These are phyloP conservation scores for Gastrolobium bilobum DNA, from an alignment of 306 rosid species.

Conservation along the genomic window DNA sequence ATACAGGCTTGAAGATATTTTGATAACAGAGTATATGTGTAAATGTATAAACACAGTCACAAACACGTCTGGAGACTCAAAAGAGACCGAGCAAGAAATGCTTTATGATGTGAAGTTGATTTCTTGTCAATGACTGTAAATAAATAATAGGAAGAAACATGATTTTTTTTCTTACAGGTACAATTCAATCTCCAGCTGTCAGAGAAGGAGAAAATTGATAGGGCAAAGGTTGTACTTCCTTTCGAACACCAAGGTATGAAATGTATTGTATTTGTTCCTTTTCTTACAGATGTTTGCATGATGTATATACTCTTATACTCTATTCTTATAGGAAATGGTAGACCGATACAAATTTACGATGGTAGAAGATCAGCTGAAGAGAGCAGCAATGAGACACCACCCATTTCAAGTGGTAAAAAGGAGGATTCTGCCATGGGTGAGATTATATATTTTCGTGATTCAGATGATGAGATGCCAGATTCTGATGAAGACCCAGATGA, in stretches of 20 bases:
- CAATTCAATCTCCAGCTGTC: slow-evolving; percentile 90
- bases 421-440: slow-evolving; percentile 78
- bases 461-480: slow-evolving; percentile 98
- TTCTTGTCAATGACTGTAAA: slow-evolving; percentile 15
- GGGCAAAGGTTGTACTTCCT: slow-evolving; percentile 93
- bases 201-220: slow-evolving; percentile 88
- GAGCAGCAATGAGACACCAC: slow-evolving; percentile 48
- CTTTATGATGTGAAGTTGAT: slow-evolving; percentile 30
- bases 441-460: slow-evolving; percentile 89
- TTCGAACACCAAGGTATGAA: slow-evolving; percentile 93
- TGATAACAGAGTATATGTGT: slow-evolving; percentile 8
- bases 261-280: slow-evolving; percentile 28
- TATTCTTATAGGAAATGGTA: slow-evolving; percentile 75
- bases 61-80: neutral
- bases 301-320: slow-evolving; percentile 15
- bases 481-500: slow-evolving; percentile 99
- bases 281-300: neutral
- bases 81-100: slow-evolving; percentile 36
- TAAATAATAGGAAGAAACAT: slow-evolving; percentile 5
- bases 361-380: slow-evolving; percentile 79
- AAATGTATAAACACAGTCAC: neutral
- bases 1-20: neutral
- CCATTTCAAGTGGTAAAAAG: slow-evolving; percentile 51
- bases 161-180: slow-evolving; percentile 62
- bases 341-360: slow-evolving; percentile 83